Evolutionary conservation across 2,329 filamentous ascomycete genomes (phyloP), one percentile per base, ranked within the genome.

Genomic region (Emergomyces africanus): DNA sequence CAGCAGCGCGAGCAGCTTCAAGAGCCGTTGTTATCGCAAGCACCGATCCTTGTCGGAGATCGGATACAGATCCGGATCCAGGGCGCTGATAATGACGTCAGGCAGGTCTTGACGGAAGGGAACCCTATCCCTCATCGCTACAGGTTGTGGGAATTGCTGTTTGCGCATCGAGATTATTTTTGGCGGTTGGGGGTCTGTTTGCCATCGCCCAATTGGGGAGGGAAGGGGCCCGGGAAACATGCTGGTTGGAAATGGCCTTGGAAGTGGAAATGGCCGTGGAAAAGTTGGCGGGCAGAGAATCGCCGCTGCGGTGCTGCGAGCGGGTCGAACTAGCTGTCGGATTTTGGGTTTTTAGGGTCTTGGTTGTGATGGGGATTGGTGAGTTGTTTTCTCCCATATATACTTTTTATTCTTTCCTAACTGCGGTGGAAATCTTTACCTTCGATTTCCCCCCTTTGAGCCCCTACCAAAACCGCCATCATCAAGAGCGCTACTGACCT

Each of bases 91-190:
- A 25, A 48, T 48, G 44, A 48, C 10, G 23, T 28, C 44, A 48
- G 50, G 59, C 57, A 58, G 57, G 62, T 10, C 60, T 64, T 20
- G 66, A 54, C 60, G 67, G 65, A 57, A 63, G 61, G 49, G 66
- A 57, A 61, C 70, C 62, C 61, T 72, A 80, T 18, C 78, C 74
- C n/a, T 10, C 73, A 72, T 72, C 81, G 72, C 71, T 91, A 81
- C 66, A 88, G 87, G 71, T 80, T 95, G n/a, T 96, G 92, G 90
- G 84, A 96, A 73, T 76, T 96, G 8, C 86, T 97, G 69, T 95
- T 95, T 72, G 88, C 91, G 0, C 94, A 99, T 74, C 79, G 94
- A 44, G 94, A 99, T 75, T 99, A 99, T 72, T 97, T 99, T 74
- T 95, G 90, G 89, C 81, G 94, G 59, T 73, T 99, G 57, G 94